These are phyloP conservation scores for Populus davidiana DNA, from an alignment of 345 rosid genomes.

Conservation along the genomic window DNA sequence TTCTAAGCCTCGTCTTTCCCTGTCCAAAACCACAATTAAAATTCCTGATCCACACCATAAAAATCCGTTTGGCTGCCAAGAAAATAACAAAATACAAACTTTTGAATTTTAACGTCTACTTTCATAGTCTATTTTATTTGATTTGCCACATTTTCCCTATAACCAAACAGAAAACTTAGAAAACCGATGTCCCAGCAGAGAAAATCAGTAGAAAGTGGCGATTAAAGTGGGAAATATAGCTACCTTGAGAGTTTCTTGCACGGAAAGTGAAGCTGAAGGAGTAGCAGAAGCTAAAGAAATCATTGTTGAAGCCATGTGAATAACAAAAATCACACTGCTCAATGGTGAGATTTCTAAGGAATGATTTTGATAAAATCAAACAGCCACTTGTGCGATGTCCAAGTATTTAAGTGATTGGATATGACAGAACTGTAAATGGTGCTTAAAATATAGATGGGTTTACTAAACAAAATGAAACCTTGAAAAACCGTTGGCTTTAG, in stretches of 20 bases:
- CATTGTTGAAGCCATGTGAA: slow-evolving; percentile 65
- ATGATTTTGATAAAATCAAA: neutral
- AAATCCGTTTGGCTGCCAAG: neutral
- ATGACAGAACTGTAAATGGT: neutral
- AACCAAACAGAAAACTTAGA: neutral
- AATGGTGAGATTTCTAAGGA: neutral
- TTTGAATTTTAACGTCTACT: neutral
- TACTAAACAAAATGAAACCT: neutral
- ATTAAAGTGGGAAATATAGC: neutral
- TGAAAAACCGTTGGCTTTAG: neutral
- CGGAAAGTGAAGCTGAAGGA: slow-evolving; percentile 46
- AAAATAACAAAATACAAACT: slow-evolving; percentile 4
- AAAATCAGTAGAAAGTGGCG: neutral
- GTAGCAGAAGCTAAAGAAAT: slow-evolving; percentile 51
- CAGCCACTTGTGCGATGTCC: neutral
- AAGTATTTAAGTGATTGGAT: neutral
- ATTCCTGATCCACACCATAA: neutral
- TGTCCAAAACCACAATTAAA: slow-evolving; percentile 17
- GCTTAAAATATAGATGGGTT: neutral
- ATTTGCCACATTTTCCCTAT: neutral
- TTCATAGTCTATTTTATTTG: neutral
- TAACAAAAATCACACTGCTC: neutral
- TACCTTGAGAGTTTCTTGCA: slow-evolving; percentile 60
- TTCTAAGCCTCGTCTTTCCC: slow-evolving; percentile 66
- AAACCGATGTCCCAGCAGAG: neutral